A percentile compares a stretch with the other conserved stretches of the same genome.
These are phyloP conservation scores for Pseudogymnoascus destructans DNA, from an alignment of 2,329 filamentous ascomycete species.

Conservation along the genomic window DNA sequence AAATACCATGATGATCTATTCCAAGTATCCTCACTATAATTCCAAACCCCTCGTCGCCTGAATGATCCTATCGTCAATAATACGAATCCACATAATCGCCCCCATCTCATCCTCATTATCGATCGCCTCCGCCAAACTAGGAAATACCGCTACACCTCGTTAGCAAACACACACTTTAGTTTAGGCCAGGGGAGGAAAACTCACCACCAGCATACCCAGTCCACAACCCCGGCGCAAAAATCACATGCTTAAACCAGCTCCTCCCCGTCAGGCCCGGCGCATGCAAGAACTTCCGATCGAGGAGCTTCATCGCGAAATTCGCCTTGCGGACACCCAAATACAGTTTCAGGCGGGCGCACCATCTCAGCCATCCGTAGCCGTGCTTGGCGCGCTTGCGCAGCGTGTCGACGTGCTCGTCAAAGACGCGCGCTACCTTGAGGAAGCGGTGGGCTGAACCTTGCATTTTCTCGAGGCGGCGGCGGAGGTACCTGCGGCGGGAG, in stretches of 20 bases:
- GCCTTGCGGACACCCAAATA: slow-evolving; percentile 49
- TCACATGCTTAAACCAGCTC: slow-evolving; percentile 86
- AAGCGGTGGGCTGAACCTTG: slow-evolving; percentile 14
- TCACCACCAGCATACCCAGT: slow-evolving; percentile 74
- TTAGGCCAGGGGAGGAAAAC: slow-evolving; percentile 35
- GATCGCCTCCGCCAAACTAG: slow-evolving; percentile 49
- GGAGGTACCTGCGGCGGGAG: slow-evolving; percentile 16
- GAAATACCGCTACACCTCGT: slow-evolving; percentile 40
- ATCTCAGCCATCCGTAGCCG: slow-evolving; percentile 65
- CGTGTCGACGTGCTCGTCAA: slow-evolving; percentile 19
- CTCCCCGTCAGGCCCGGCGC: slow-evolving; percentile 63
- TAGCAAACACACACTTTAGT: slow-evolving; percentile 13
- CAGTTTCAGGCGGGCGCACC: slow-evolving; percentile 52
- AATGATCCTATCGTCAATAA: slow-evolving; percentile 40
- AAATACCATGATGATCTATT: not conserved
- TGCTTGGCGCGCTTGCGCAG: slow-evolving; percentile 33
- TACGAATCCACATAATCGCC: slow-evolving; percentile 44
- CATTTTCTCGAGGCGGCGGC: slow-evolving; percentile 18
- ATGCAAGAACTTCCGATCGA: slow-evolving; percentile 73
- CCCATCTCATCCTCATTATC: slow-evolving; percentile 45
- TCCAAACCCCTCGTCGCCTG: slow-evolving; percentile 33
- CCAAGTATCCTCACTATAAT: not conserved
- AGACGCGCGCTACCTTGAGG: slow-evolving; percentile 18
- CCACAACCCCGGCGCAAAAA: slow-evolving; percentile 85
- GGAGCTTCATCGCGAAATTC: slow-evolving; percentile 70